These are phyloP conservation scores for Pachysandra terminalis DNA, from an alignment of 164 flowering plant genomes.

Conservation along the genomic window DNA sequence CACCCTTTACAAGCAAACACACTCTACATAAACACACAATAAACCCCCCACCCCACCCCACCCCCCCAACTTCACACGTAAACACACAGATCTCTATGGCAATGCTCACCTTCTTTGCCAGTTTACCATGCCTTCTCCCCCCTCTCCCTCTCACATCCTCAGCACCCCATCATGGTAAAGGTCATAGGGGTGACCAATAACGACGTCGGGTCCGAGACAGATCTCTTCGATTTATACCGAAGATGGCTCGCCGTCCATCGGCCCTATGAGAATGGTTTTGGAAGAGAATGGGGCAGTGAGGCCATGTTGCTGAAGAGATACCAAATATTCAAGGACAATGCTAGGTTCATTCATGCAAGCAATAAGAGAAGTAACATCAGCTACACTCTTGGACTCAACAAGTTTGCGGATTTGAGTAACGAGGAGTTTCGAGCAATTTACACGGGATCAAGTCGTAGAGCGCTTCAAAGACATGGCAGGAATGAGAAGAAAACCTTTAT, in stretches of 20 bases:
- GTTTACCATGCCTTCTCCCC: slow-evolving; percentile 20
- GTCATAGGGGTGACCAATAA: slow-evolving; percentile 17
- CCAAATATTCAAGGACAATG: slow-evolving; percentile 24
- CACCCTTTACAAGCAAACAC: slow-evolving; percentile 15
- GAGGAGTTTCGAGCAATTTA: slow-evolving; percentile 45
- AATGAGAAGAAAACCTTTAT: slow-evolving; percentile 14
- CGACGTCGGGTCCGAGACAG: slow-evolving; percentile 19
- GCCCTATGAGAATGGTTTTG: slow-evolving; percentile 7
- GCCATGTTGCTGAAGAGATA: slow-evolving; percentile 22
- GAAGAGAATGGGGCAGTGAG: no score
- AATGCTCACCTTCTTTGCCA: slow-evolving; percentile 6
- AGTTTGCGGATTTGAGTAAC: slow-evolving; percentile 67
- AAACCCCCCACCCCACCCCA: not conserved
- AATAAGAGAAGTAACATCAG: slow-evolving; percentile 22
- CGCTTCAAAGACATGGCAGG: slow-evolving; percentile 16
- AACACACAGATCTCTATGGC: slow-evolving; percentile 9
- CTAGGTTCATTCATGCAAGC: slow-evolving; percentile 22
- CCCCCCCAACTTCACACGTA: not conserved
- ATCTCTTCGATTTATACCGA: slow-evolving; percentile 18
- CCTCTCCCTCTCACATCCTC: slow-evolving; percentile 4
- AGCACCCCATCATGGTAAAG: slow-evolving; percentile 5
- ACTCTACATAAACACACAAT: slow-evolving; percentile 1
- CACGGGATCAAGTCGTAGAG: slow-evolving; percentile 14
- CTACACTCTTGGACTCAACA: slow-evolving; percentile 47
- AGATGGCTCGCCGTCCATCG: slow-evolving; percentile 27